phyloP scores from a whole-genome alignment of 805 yeast species.

The Candida ulmi region DNA sequence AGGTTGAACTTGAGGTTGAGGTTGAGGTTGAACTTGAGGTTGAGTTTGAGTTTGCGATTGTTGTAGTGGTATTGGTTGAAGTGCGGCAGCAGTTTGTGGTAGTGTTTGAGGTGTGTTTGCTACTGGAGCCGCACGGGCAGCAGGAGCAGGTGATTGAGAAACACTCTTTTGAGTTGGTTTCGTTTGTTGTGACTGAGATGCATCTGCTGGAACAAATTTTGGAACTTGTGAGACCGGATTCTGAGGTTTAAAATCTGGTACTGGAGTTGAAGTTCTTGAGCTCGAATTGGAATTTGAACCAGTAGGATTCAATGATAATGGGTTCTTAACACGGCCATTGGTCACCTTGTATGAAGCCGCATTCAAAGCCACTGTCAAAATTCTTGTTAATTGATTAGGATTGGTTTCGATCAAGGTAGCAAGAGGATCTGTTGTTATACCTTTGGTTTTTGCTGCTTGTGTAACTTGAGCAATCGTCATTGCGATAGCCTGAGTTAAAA shows the following conservation, averaged over 20 bases:
- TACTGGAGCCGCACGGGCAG: background rate
- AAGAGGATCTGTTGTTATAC: constrained; percentile 73
- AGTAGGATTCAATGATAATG: constrained; percentile 27
- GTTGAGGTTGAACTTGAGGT: background rate
- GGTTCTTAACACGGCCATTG: constrained; percentile 44
- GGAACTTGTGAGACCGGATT: background rate
- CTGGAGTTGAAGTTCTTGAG: constrained; percentile 15
- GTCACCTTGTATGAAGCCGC: constrained; percentile 65
- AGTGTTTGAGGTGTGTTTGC: background rate
- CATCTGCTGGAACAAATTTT: constrained; percentile 1
- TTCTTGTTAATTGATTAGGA: constrained; percentile 74
- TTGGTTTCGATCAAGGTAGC: constrained; percentile 74
- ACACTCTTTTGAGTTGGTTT: no score
- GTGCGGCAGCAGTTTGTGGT: background rate
- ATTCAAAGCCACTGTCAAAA: constrained; percentile 73
- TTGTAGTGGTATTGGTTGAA: background rate
- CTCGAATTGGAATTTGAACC: constrained; percentile 11
- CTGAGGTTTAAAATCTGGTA: constrained; percentile 4
- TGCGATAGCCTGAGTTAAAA: constrained; percentile 86
- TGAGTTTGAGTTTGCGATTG: background rate
- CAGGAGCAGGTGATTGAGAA: no score
- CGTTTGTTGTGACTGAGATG: background rate
- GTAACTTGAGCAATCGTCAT: constrained; percentile 89
- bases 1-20: no score
- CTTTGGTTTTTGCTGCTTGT: constrained; percentile 81